These are phyloP conservation scores for Yamadazyma insecticola DNA, from an alignment of 805 yeast genomes.

Conservation along the genomic window DNA sequence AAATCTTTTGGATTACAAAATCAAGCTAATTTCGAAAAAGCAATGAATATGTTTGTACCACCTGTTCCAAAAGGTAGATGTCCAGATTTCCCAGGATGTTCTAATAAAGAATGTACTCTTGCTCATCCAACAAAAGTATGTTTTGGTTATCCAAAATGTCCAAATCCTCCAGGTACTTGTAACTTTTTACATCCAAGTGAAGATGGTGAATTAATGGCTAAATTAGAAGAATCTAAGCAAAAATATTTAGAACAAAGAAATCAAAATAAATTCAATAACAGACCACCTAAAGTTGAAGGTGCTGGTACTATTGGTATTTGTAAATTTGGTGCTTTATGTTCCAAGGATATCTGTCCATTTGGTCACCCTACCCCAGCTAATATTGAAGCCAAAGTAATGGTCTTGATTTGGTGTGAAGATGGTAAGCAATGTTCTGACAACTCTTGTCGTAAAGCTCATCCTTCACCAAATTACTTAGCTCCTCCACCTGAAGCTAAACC, in stretches of 20 bases:
- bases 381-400: constrained; percentile 62
- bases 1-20: constrained; percentile 34
- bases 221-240: constrained; percentile 57
- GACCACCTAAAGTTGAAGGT: constrained; percentile 31
- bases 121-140: constrained; percentile 81
- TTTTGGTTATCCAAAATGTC: constrained; percentile 70
- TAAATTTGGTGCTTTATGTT: constrained; percentile 71
- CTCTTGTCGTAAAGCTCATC: constrained; percentile 71
- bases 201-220: constrained; percentile 69
- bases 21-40: constrained; percentile 38
- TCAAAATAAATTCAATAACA: constrained; percentile 14
- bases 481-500: constrained; percentile 11
- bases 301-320: constrained; percentile 54
- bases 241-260: constrained; percentile 43
- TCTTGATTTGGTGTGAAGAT: constrained; percentile 71
- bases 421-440: constrained; percentile 62
- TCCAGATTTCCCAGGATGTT: constrained; percentile 66
- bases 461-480: constrained; percentile 53
- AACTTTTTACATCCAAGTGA: constrained; percentile 80
- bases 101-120: constrained; percentile 61
- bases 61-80: constrained; percentile 62
- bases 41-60: constrained; percentile 39
- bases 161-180: constrained; percentile 78
- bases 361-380: constrained; percentile 92
- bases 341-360: constrained; percentile 76